Base-by-base conservation (phyloP, 352 stramenopile genomes). In the Aphanomyces euteiches region DNA sequence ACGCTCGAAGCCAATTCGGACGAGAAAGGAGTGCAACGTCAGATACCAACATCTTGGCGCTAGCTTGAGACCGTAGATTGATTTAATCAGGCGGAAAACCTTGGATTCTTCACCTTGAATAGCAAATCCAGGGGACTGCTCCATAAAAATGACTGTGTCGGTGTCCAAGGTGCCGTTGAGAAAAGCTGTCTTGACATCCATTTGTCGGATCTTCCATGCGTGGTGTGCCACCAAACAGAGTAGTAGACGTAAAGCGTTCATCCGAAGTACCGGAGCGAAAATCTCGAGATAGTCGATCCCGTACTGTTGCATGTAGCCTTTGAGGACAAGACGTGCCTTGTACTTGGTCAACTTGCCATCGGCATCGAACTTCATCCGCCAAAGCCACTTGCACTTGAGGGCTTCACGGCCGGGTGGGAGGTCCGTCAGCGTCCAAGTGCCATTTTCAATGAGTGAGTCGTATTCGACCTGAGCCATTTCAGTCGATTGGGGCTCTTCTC, bases 21-120 rank as follows among this genome's bases (percentile, higher is more conserved):
- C 21, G 15, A 74, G 36, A 21, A 74, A 74, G n/a, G 48, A 17
- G 37, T 60, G 41, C n/a, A 82, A 78, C 15, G 59, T 79, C 0
- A 47, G 34, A 50, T 74, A 64, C 75, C 75, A 84, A 4, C 75
- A 68, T 8, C 58, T 59, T 6, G 74, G 71, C 17, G 75, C 72
- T 66, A 82, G 72, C 12, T 83, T 82, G 0, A 83, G 50, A 8
- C 74, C 79, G 45, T 85, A 82, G 0, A 85, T 21, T 34, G 69
- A 76, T 39, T 59, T 59, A 10, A 47, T 63, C 34, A 82, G 54
- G 3, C 12, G 2, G 28, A 72, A 82, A 3, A 81, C 75, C 71
- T 73, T 72, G 2, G 47, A 64, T 12, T 66, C 37, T 7, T 5
- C 5, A 13, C 56, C 67, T 7, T 70, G 45, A 5, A 80, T 17